phyloP scores from a whole-genome alignment of 768 basidiomycete species.

The Strobilomyces dryophilus region DNA sequence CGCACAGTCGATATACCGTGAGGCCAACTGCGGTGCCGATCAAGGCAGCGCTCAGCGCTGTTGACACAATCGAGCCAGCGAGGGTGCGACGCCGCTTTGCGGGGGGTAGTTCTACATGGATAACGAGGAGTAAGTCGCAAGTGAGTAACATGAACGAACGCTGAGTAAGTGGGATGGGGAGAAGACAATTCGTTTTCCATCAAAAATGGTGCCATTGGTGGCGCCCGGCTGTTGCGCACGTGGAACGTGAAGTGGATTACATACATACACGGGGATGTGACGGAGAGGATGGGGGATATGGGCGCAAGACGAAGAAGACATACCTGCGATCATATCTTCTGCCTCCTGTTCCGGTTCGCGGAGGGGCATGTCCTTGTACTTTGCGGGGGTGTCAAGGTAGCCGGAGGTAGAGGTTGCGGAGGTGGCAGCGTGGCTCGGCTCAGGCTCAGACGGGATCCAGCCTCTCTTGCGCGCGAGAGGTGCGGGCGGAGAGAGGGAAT shows the following conservation, averaged over 20 bases:
- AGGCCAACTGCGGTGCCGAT: constrained; percentile 85
- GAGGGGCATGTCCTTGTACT: constrained; percentile 43
- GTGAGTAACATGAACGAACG: constrained; percentile 30
- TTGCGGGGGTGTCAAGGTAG: constrained; percentile 66
- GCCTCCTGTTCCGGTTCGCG: constrained; percentile 36
- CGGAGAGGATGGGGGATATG: constrained; percentile 9
- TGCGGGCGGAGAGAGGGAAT: constrained; percentile 33
- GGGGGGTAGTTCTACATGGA: constrained; percentile 69
- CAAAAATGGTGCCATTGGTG: constrained; percentile 5
- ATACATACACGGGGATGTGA: constrained; percentile 17
- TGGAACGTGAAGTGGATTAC: constrained; percentile 22
- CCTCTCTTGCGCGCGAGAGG: constrained; percentile 57
- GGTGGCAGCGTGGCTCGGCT: constrained; percentile 49
- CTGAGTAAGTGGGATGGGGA: constrained; percentile 7
- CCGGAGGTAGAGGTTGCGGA: constrained; percentile 54
- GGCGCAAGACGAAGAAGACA: constrained; percentile 25
- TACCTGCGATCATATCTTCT: constrained; percentile 46
- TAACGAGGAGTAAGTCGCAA: constrained; percentile 40
- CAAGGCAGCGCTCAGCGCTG: constrained; percentile 79
- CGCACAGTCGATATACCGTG: constrained; percentile 83
- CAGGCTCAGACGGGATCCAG: constrained; percentile 64
- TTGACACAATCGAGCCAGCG: constrained; percentile 79
- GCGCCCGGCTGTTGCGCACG: constrained; percentile 8
- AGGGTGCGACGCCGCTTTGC: constrained; percentile 77
- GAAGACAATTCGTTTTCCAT: constrained; percentile 15